Conservation (phyloP, 83 land plant species). For the Thuja plicata region DNA sequence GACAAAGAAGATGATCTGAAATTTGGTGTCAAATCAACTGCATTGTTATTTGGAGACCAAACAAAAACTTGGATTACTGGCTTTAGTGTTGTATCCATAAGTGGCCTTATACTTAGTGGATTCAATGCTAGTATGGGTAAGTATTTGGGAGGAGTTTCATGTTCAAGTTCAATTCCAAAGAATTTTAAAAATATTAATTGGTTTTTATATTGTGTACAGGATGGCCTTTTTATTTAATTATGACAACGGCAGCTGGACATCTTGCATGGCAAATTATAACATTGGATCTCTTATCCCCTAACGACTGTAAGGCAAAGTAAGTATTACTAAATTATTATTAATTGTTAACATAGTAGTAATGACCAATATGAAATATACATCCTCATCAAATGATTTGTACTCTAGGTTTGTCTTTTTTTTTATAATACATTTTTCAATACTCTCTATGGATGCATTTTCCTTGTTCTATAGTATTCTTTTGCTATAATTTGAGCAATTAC, state of each 20-base stretch:
- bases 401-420: not conserved
- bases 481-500: no score
- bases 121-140: conserved; percentile 80
- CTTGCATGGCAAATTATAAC: conserved; percentile 85
- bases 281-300: conserved; percentile 69
- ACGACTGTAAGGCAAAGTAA: conserved; percentile 85
- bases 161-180: not conserved
- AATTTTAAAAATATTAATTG: not conserved
- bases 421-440: not conserved
- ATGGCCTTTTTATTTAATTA: conserved; percentile 79
- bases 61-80: conserved; percentile 74
- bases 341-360: not conserved
- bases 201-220: conserved; percentile 38
- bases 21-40: conserved; percentile 96
- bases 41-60: conserved; percentile 79
- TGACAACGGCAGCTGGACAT: conserved; percentile 69
- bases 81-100: conserved; percentile 68
- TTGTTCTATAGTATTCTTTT: no score
- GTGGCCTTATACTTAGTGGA: conserved; percentile 76
- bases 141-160: not conserved
- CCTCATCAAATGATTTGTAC: not conserved
- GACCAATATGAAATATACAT: not conserved
- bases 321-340: conserved; percentile 9
- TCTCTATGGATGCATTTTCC: no score
- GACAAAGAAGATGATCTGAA: conserved; percentile 95